phyloP scores from a whole-genome alignment of 345 rosid species.

The Punica granatum region DNA sequence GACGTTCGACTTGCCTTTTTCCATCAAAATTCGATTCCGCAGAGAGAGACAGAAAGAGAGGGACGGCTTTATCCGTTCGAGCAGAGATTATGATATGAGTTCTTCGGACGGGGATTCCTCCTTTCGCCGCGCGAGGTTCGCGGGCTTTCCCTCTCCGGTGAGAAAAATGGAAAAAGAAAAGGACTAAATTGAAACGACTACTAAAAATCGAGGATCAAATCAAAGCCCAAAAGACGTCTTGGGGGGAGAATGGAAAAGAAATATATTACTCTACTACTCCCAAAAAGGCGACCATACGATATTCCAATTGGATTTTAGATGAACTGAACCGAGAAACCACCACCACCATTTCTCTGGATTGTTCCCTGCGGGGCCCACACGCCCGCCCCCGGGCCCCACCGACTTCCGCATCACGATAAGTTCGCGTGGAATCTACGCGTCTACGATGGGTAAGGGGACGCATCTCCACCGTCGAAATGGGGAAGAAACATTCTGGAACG shows the following conservation, averaged over 20 bases:
- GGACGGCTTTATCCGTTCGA: too few relatives aligned
- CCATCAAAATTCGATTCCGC: neutral
- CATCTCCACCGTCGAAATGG: neutral
- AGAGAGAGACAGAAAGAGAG: neutral
- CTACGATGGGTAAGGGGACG: neutral
- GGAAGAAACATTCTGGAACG: neutral
- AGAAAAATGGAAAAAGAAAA: neutral
- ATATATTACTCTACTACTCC: too few relatives aligned
- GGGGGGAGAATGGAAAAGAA: too few relatives aligned
- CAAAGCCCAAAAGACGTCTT: too few relatives aligned
- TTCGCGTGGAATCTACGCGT: conserved; percentile 5
- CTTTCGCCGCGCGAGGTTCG: neutral
- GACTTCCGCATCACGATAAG: neutral
- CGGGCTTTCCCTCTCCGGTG: too few relatives aligned
- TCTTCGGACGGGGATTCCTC: neutral
- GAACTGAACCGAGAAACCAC: neutral
- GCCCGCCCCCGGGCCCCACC: neutral
- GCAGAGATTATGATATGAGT: neutral
- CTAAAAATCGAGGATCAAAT: neutral
- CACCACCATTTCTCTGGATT: neutral
- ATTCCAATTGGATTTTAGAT: neutral
- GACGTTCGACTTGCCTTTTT: conserved; percentile 13
- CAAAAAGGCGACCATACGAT: too few relatives aligned
- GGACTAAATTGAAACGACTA: neutral
- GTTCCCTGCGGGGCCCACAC: neutral